phyloP scores from a whole-genome alignment of 2,329 filamentous ascomycete genomes.

The Dothiorella sarmentorum region DNA sequence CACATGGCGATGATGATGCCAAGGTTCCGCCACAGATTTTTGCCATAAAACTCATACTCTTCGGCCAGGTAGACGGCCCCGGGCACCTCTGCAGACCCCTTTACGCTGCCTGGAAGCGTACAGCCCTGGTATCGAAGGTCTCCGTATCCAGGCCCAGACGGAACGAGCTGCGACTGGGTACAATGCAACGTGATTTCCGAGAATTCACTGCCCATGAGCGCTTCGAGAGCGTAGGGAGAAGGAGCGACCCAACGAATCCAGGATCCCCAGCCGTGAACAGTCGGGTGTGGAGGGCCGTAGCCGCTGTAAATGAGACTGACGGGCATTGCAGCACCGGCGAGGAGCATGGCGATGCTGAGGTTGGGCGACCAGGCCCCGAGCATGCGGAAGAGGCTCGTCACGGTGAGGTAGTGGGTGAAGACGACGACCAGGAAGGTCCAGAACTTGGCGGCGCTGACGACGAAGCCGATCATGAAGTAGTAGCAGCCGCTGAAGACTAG shows the following conservation, averaged over 20 bases:
- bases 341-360: constrained; percentile 34
- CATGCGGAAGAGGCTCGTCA: constrained; percentile 41
- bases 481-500: constrained; percentile 59
- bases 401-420: constrained; percentile 48
- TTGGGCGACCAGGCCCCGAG: constrained; percentile 34
- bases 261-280: constrained; percentile 39
- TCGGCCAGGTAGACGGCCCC: constrained; percentile 56
- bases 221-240: constrained; percentile 66
- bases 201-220: constrained; percentile 68
- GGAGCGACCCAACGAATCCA: constrained; percentile 49
- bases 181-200: constrained; percentile 55
- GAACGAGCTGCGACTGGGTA: constrained; percentile 54
- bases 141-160: constrained; percentile 44
- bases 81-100: constrained; percentile 50
- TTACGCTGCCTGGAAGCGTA: constrained; percentile 54
- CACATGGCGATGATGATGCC: constrained; percentile 52
- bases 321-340: constrained; percentile 40
- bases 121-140: constrained; percentile 54
- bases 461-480: constrained; percentile 60
- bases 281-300: constrained; percentile 36
- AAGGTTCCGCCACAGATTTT: constrained; percentile 60
- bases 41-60: constrained; percentile 53
- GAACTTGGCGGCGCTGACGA: constrained; percentile 57
- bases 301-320: constrained; percentile 38
- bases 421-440: constrained; percentile 64